Conservation (phyloP, 2,329 filamentous ascomycete species). For the Penicillium aurantiogriseum region DNA sequence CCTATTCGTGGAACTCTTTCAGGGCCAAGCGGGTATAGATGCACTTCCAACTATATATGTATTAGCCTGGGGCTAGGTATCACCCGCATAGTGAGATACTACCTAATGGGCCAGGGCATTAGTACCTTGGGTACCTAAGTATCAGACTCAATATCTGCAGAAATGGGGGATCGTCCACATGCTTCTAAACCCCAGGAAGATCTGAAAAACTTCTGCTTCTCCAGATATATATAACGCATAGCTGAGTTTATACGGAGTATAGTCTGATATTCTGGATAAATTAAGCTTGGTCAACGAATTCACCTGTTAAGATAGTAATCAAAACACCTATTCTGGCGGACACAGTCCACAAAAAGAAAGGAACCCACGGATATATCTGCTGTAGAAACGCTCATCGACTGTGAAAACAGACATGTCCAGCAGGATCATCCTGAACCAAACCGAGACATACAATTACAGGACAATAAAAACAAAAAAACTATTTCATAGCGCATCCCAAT, state of each 20-base stretch:
- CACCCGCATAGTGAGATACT: neutral
- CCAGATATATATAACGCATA: neutral
- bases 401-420: slow-evolving; percentile 10
- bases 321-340: slow-evolving; percentile 1
- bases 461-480: slow-evolving; percentile 14
- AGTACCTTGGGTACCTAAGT: neutral
- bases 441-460: slow-evolving; percentile 25
- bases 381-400: slow-evolving; percentile 9
- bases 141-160: neutral
- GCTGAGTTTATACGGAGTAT: neutral
- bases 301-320: neutral
- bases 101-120: neutral
- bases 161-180: neutral
- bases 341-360: neutral
- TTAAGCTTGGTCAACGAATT: neutral
- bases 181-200: too few species aligned
- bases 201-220: neutral
- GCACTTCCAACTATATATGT: neutral
- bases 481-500: slow-evolving; percentile 25
- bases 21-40: neutral
- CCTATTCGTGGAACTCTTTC: neutral
- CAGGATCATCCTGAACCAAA: slow-evolving; percentile 4
- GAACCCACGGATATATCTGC: slow-evolving; percentile 6
- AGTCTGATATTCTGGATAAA: neutral
- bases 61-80: neutral